Percentiles rank a stretch among this genome's conserved stretches.
Evolutionary conservation across 2,329 filamentous ascomycete species (phyloP).

Genomic region (Macrophomina phaseolina): DNA sequence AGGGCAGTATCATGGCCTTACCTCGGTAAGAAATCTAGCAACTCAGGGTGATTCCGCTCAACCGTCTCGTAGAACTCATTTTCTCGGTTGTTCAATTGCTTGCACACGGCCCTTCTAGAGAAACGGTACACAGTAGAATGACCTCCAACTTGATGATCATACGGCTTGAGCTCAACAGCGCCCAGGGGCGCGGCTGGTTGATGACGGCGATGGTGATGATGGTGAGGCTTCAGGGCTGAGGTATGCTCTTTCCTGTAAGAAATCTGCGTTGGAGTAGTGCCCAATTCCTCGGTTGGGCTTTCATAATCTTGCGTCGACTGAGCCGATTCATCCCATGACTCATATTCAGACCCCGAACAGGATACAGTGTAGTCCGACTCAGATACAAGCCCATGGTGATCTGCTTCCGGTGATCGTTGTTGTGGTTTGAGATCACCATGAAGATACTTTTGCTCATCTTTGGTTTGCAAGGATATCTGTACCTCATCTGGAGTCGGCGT

Average conservation of each 20-base stretch:
- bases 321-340: constrained; percentile 49
- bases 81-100: constrained; percentile 96
- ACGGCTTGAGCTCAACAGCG: constrained; percentile 94
- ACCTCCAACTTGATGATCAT: constrained; percentile 95
- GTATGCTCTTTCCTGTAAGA: constrained; percentile 8
- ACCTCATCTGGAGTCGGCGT: constrained; percentile 55
- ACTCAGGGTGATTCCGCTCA: constrained; percentile 85
- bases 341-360: constrained; percentile 49
- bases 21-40: constrained; percentile 89
- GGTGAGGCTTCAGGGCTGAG: constrained; percentile 37
- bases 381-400: constrained; percentile 2
- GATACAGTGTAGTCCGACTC: constrained; percentile 34
- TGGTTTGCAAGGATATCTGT: constrained; percentile 66
- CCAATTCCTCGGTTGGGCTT: constrained; percentile 58
- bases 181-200: constrained; percentile 69
- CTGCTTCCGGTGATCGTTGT: constrained; percentile 45
- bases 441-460: constrained; percentile 64
- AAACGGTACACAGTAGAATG: constrained; percentile 97
- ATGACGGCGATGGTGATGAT: constrained; percentile 34
- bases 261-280: constrained; percentile 44
- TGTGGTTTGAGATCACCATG: constrained; percentile 62
- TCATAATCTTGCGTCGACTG: constrained; percentile 56
- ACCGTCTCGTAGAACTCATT: constrained; percentile 99
- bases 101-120: constrained; percentile 92
- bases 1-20: constrained; percentile 37